Evolutionary conservation across 2,329 filamentous ascomycete species (phyloP), one percentile per base, ranked within the genome.

Genomic region (Phyllosticta capitalensis): DNA sequence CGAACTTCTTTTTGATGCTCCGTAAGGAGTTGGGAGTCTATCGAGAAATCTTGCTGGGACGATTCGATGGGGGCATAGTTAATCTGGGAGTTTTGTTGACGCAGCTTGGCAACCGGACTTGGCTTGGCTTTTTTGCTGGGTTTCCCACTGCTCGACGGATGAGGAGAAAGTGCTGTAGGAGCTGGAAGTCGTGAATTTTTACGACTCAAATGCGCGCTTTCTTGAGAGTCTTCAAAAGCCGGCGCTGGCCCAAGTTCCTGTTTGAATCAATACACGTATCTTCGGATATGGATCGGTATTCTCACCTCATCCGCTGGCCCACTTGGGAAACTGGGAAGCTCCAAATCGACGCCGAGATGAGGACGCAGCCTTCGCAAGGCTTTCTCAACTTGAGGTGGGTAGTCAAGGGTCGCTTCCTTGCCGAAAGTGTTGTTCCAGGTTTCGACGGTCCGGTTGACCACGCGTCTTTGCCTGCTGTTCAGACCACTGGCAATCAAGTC

Each of bases 41-140:
- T 68, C 3, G 68, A 65, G 20, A 70, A 69, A 0, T 71, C 73
- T 14, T 75, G 72, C 4, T 80, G 75, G 0, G 85, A 83, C 12
- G 84, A 83, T 28, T 82, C 80, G 53, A 92, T 86, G 0, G 83
- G 75, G 2, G 86, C 83, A 67, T 94, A 94, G 51, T 89, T 81
- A 24, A 95, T 81, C 67, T 95, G 90, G 0, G 90, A 95, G 71
- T 95, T 82, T 63, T 95, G 83, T 65, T 95, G 90, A 33, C 88
- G 83, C 26, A 86, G 76, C 61, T 81, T 82, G 19, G 80, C 77
- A 53, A 79, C 82, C 12, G 72, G 71, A 55, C 71, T 75, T 26
- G 63, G 65, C 52, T 52, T n/a, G 48, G 55, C 49, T 26, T 14
- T 38, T 38, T 38, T 17, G n/a, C n/a, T 14, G 17, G 21, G 14